Base-by-base conservation (phyloP, 192 early-diverging fungal genomes). In the Coemansia sp. region DNA sequence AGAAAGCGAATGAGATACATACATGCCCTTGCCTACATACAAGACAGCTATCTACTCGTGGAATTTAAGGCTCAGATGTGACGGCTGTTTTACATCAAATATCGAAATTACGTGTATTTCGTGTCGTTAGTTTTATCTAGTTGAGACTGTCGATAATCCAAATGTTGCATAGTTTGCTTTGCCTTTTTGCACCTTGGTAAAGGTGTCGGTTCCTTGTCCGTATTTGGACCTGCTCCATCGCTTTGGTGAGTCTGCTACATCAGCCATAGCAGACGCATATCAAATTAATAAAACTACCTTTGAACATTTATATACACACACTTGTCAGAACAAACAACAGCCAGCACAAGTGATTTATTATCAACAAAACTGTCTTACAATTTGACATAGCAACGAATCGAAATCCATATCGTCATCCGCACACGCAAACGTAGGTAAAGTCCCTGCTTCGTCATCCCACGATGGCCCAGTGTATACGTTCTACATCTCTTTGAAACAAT, bases 371-470 rank as follows among this genome's bases (percentile, higher is more conserved):
- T 37, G 33, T 23, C 71, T 70, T 74, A 80, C 77, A 72, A 80
- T 62, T 40, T 80, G 72, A 21, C 67, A 80, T 12, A 80, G 64
- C 37, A 80, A 55, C 18, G 68, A 64, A 46, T 81, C 78, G 57
- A 81, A 81, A 37, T 81, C 78, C 69, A 74, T 48, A 57, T 57
- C 16, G 29, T 80, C 78, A 49, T 68, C 62, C 23, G 60, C 26
- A 28, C 57, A 52, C 2, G 77, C 59, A 20, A 69, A 75, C 33
- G 78, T 75, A 16, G 78, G 78, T 20, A 81, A 66, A 37, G 57
- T 25, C 8, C 78, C 78, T n/a, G 78, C 78, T 31, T 65, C 66
- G 35, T 81, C 78, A 20, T 81, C 78, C 78, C 78, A 81, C 12
- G 66, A 81, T 12, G 78, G 78, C n/a, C 78, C 73, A 31, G 74